Percentiles rank a stretch among this genome's conserved stretches.
These are phyloP conservation scores for Fusarium cyanostomum DNA, from an alignment of 2,329 filamentous ascomycete genomes.

Conservation along the genomic window DNA sequence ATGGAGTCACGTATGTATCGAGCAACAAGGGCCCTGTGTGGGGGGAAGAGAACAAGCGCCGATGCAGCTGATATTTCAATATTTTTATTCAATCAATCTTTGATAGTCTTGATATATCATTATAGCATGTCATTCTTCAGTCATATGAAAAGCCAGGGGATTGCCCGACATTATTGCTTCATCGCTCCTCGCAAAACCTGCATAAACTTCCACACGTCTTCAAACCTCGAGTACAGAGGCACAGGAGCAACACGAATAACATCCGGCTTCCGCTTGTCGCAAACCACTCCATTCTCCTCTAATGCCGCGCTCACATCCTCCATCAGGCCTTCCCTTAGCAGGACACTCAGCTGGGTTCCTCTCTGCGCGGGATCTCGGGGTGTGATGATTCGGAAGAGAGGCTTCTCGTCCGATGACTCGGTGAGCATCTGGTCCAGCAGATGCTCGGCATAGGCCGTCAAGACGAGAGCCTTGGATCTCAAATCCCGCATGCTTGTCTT, in stretches of 20 bases:
- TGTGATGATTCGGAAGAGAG: constrained; percentile 72
- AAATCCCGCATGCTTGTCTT: constrained; percentile 75
- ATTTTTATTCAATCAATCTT: too few species aligned
- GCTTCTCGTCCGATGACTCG: constrained; percentile 41
- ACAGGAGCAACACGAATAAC: constrained; percentile 86
- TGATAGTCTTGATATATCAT: background rate
- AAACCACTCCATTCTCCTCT: constrained; percentile 75
- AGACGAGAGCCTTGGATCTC: constrained; percentile 73
- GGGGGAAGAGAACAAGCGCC: too few species aligned
- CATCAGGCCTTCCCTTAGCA: constrained; percentile 73
- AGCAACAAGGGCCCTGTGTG: too few species aligned
- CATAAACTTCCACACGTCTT: constrained; percentile 70
- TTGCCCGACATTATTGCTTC: constrained; percentile 25
- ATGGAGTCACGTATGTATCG: too few species aligned
- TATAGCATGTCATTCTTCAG: constrained; percentile 11
- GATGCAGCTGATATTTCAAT: background rate
- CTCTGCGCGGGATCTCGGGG: constrained; percentile 73
- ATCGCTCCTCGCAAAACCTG: constrained; percentile 51
- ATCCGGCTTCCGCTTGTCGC: constrained; percentile 85
- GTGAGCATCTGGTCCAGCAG: constrained; percentile 62
- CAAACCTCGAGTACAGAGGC: constrained; percentile 83
- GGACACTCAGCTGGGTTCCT: constrained; percentile 81
- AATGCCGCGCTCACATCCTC: constrained; percentile 73
- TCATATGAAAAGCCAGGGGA: constrained; percentile 1
- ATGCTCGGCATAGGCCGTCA: constrained; percentile 81